Evolutionary conservation across 495 filamentous ascomycete genomes (phyloP).

Genomic region (Xylaria longipes): DNA sequence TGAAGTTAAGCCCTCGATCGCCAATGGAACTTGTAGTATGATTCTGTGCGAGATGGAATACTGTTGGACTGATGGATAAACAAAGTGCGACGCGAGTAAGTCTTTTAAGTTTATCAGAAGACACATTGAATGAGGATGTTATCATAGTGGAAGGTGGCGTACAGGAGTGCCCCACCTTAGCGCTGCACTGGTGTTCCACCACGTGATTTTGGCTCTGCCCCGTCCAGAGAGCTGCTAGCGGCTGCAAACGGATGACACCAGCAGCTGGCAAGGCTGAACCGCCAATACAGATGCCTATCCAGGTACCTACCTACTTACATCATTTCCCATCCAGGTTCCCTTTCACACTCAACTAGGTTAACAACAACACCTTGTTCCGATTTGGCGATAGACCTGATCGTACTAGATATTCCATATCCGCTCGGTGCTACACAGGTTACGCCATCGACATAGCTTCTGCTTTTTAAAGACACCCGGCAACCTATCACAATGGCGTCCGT

Average conservation of each 20-base stretch:
- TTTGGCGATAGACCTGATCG: not conserved
- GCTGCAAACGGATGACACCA: constrained; percentile 25
- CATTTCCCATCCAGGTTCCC: not conserved
- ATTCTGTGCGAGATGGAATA: constrained; percentile 10
- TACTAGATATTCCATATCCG: not conserved
- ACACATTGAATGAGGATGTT: not conserved
- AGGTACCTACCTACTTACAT: too few species aligned
- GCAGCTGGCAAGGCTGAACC: constrained; percentile 22
- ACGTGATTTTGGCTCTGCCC: constrained; percentile 1
- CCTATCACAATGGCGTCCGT: constrained; percentile 35
- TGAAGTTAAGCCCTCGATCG: not conserved
- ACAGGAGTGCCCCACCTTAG: constrained; percentile 10
- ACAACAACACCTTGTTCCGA: not conserved
- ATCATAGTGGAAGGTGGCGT: constrained; percentile 1
- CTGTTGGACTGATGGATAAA: not conserved
- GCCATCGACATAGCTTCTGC: not conserved
- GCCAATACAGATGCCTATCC: too few species aligned
- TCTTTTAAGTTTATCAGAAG: not conserved
- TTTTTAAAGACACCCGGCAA: not conserved
- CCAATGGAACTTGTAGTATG: not conserved
- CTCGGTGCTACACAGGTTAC: not conserved
- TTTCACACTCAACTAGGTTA: not conserved
- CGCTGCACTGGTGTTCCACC: not conserved
- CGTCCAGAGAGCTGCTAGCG: not conserved
- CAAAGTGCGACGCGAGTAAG: not conserved